Evolutionary conservation across 345 rosid species (phyloP).

Genomic region (Fremontodendron californicum): DNA sequence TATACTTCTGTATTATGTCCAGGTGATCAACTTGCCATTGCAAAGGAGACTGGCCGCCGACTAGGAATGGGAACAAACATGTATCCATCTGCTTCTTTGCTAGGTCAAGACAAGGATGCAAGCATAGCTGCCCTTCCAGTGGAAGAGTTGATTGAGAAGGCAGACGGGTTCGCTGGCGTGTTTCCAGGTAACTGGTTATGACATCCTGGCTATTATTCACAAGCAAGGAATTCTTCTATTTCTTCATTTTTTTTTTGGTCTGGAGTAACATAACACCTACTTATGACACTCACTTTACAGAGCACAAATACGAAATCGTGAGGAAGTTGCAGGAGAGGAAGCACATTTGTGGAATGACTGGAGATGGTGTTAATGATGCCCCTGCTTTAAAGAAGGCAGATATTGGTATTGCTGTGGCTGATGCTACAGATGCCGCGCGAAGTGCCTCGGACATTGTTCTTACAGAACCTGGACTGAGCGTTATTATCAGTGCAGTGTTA

Average conservation of each 20-base stretch:
- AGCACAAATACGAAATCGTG: constrained; percentile 94
- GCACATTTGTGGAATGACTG: constrained; percentile 93
- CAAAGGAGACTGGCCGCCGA: constrained; percentile 91
- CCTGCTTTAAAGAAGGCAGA: constrained; percentile 95
- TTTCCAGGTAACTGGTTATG: constrained; percentile 60
- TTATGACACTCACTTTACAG: constrained; percentile 27
- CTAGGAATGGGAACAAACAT: constrained; percentile 96
- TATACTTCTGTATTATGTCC: constrained; percentile 2
- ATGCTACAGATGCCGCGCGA: constrained; percentile 90
- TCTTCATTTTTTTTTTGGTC: not conserved
- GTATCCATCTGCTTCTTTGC: constrained; percentile 91
- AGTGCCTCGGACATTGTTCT: constrained; percentile 73
- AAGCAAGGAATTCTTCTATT: not conserved
- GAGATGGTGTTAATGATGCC: constrained; percentile 97
- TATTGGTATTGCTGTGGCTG: constrained; percentile 92
- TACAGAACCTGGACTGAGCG: constrained; percentile 86
- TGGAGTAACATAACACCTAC: not conserved
- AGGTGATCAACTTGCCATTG: constrained; percentile 85
- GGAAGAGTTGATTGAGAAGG: constrained; percentile 86
- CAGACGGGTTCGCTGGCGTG: constrained; percentile 95
- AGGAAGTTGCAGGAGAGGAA: constrained; percentile 83
- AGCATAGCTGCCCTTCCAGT: constrained; percentile 65
- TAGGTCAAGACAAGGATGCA: constrained; percentile 66
- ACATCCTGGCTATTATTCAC: not conserved
- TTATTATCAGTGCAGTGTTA: constrained; percentile 84